These are phyloP conservation scores for Arachnomyces sp. DNA, from an alignment of 2,329 filamentous ascomycete genomes.

Conservation along the genomic window DNA sequence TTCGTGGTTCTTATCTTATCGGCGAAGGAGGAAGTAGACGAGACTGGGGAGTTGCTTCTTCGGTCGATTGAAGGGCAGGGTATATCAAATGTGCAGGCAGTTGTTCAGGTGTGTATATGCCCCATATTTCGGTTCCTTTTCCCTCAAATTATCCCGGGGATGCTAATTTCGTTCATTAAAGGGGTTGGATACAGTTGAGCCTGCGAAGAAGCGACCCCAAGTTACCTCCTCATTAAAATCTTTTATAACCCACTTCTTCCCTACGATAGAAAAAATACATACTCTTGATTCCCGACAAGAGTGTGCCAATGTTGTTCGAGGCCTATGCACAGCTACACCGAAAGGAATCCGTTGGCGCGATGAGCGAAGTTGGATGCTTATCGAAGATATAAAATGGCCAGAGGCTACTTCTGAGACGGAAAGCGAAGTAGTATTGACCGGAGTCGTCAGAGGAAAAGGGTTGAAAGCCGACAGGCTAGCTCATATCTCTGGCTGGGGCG, in stretches of 20 bases:
- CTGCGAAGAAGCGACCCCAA: constrained; percentile 67
- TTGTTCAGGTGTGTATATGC: constrained; percentile 51
- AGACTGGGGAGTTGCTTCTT: constrained; percentile 74
- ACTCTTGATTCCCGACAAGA: constrained; percentile 84
- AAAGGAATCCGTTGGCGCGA: constrained; percentile 96
- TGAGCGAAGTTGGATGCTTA: constrained; percentile 88
- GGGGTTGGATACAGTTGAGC: constrained; percentile 66
- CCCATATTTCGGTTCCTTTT: neutral
- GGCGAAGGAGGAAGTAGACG: constrained; percentile 66
- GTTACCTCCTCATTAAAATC: constrained; percentile 78
- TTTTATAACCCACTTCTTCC: constrained; percentile 91
- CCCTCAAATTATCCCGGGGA: neutral
- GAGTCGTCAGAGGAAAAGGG: constrained; percentile 74
- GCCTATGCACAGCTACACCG: constrained; percentile 81
- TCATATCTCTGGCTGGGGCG: constrained; percentile 88
- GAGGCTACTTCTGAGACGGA: constrained; percentile 38
- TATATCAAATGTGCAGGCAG: constrained; percentile 81
- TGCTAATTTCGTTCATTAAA: constrained; percentile 13
- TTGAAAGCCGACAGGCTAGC: constrained; percentile 84
- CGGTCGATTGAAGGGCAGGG: constrained; percentile 87
- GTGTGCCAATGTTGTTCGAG: constrained; percentile 80
- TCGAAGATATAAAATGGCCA: constrained; percentile 71
- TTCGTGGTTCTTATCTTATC: constrained; percentile 84
- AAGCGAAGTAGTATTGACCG: constrained; percentile 65
- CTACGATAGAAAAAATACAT: constrained; percentile 82